Percentiles rank a stretch among this genome's conserved stretches.
Conservation (phyloP, 352 stramenopile species). For the Blastocystis hominis region DNA sequence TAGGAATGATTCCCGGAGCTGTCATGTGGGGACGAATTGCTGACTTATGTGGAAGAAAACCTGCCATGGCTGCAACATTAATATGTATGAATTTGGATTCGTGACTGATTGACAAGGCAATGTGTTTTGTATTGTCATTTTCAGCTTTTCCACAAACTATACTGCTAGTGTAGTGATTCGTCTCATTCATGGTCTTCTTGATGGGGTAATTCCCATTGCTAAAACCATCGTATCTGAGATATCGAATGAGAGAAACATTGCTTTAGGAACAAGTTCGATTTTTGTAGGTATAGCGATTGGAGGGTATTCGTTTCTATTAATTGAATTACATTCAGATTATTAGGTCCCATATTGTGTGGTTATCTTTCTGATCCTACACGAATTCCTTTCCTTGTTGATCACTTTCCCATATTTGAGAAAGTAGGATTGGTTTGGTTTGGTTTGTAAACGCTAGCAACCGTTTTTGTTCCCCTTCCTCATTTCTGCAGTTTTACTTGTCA, state of each 20-base stretch:
- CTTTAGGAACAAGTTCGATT: background rate
- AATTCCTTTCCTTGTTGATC: background rate
- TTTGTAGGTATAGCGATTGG: background rate
- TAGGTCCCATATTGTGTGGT: slow-evolving; percentile 29
- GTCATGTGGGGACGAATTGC: slow-evolving; percentile 13
- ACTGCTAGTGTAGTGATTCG: background rate
- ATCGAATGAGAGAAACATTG: slow-evolving; percentile 30
- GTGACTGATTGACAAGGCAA: background rate
- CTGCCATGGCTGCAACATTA: background rate
- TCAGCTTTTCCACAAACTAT: slow-evolving; percentile 1
- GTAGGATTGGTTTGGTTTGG: background rate
- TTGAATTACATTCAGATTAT: background rate
- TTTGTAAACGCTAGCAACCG: background rate
- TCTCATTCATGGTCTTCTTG: slow-evolving; percentile 4
- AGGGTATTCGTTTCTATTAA: background rate
- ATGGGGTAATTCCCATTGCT: background rate
- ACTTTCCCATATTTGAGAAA: background rate
- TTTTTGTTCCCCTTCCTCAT: slow-evolving; percentile 6
- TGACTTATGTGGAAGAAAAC: background rate
- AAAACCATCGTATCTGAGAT: slow-evolving; percentile 20
- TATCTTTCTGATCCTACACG: background rate
- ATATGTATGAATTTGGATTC: background rate
- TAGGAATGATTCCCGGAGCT: slow-evolving; percentile 16
- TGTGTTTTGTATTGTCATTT: background rate
- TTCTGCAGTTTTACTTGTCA: background rate